Evolutionary conservation across 2,329 filamentous ascomycete species (phyloP), one percentile per base, ranked within the genome.

Genomic region (Podosphaera leucotricha): DNA sequence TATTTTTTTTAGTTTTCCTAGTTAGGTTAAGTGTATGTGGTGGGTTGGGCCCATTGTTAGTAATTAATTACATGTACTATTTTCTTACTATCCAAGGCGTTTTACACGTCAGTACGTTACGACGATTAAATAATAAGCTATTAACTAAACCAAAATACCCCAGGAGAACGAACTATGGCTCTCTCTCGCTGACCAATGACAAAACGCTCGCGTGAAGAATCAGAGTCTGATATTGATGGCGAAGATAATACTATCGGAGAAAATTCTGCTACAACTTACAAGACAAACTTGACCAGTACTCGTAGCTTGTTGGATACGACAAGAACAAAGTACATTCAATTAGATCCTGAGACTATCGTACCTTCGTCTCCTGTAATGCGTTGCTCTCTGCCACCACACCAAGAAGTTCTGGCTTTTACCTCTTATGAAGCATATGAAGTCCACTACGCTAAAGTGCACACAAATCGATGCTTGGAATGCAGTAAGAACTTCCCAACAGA

Each of bases 391-490:
- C 83, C 86, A 44, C 82, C 83, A 40, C 86, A 94, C 61, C 68
- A 65, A 51, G 71, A 78, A 47, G 66, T 74, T 1, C 56, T 90
- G 44, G 65, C 67, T 3, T 95, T 98, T 60, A 57, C 64, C 20
- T 75, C 76, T 0, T 85, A 84, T 56, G 70, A 75, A 46, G 81
- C 85, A 15, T 94, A 92, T 61, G 85, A 94, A 58, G 63, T 77
- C 7, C 90, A 98, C 59, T 94, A 94, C 62, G 69, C 66, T 51
- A 77, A 82, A 56, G 66, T 70, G 19, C 90, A 95, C 60, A 72
- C 75, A 47, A 86, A 94, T 59, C 74, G 87, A 38, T 98, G 90
- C 57, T 65, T 76, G 8, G 79, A 85, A 55, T 98, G 90, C 59
- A 67, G 71, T 45, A 84, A 73, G 58, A 95, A 94, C 58, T 84